Conservation (phyloP, 2,329 filamentous ascomycete species). For the Shiraia sp. region DNA sequence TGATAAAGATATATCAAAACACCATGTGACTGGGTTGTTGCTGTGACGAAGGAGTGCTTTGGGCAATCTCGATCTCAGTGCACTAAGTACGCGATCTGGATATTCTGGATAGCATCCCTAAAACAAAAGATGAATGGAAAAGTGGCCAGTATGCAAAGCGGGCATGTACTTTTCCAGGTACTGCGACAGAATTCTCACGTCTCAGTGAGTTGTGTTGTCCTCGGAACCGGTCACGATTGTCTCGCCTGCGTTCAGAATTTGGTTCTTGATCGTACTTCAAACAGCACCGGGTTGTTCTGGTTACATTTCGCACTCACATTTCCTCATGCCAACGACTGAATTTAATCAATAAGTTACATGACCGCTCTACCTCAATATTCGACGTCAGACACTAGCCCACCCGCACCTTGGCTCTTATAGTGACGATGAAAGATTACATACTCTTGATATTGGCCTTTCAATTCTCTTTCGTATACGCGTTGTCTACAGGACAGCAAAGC, state of each 20-base stretch:
- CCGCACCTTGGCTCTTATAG: too few species aligned
- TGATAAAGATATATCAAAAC: too few species aligned
- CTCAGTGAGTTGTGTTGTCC: slow-evolving; percentile 16
- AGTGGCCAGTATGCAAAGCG: neutral
- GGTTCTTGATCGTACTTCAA: neutral
- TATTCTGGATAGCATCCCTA: too few species aligned
- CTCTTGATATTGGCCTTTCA: neutral
- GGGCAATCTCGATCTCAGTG: too few species aligned
- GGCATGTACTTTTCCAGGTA: neutral
- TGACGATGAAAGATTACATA: too few species aligned
- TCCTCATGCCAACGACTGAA: slow-evolving; percentile 1
- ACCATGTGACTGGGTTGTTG: neutral
- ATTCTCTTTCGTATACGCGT: neutral
- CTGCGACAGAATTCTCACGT: slow-evolving; percentile 4
- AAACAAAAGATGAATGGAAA: too few species aligned
- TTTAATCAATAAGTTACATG: neutral
- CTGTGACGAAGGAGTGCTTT: neutral
- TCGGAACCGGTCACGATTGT: slow-evolving; percentile 14
- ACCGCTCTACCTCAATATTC: too few species aligned
- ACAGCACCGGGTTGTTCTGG: neutral
- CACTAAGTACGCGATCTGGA: too few species aligned
- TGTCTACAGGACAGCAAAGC: neutral
- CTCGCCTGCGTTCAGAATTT: slow-evolving; percentile 26
- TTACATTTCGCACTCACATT: neutral
- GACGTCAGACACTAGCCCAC: too few species aligned